Conservation (phyloP, 805 yeast species). For the Starmerella gropengiesseri region DNA sequence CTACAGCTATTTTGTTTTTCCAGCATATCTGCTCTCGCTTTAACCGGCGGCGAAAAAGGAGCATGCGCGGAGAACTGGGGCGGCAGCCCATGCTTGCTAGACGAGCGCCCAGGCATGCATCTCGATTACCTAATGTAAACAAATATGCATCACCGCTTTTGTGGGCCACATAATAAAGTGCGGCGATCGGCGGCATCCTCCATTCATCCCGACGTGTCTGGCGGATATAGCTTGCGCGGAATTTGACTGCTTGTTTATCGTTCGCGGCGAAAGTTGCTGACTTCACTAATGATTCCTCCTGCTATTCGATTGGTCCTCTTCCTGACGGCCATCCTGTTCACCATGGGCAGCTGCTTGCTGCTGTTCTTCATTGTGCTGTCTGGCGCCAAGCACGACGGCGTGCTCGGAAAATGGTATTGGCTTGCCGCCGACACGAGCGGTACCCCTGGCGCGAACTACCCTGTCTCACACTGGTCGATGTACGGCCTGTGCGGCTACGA, state of each 20-base stretch:
- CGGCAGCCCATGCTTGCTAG: conserved; percentile 1
- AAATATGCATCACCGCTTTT: background rate
- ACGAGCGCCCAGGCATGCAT: conserved; percentile 8
- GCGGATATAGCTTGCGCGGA: background rate
- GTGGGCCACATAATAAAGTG: conserved; percentile 6
- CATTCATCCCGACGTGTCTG: too few species aligned
- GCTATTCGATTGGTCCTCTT: conserved; percentile 9
- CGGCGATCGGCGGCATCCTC: conserved; percentile 2
- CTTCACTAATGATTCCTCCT: conserved; percentile 11
- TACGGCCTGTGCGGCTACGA: conserved; percentile 53
- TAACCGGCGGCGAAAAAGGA: too few species aligned
- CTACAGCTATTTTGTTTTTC: too few species aligned
- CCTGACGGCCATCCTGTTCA: conserved; percentile 27
- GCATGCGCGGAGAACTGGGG: too few species aligned
- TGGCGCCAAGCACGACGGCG: conserved; percentile 46
- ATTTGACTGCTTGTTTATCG: background rate
- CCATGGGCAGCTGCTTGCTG: conserved; percentile 39
- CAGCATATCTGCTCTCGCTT: too few species aligned
- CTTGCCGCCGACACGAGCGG: conserved; percentile 58
- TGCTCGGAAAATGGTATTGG: conserved; percentile 66
- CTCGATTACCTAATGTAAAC: conserved; percentile 7
- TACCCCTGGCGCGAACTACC: conserved; percentile 34
- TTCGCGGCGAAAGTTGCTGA: too few species aligned
- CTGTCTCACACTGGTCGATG: conserved; percentile 65
- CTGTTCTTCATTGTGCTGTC: conserved; percentile 51